A percentile compares a stretch with the other conserved stretches of the same genome.
Conservation (phyloP, 2,329 filamentous ascomycete genomes). For the Penicillium sp. region DNA sequence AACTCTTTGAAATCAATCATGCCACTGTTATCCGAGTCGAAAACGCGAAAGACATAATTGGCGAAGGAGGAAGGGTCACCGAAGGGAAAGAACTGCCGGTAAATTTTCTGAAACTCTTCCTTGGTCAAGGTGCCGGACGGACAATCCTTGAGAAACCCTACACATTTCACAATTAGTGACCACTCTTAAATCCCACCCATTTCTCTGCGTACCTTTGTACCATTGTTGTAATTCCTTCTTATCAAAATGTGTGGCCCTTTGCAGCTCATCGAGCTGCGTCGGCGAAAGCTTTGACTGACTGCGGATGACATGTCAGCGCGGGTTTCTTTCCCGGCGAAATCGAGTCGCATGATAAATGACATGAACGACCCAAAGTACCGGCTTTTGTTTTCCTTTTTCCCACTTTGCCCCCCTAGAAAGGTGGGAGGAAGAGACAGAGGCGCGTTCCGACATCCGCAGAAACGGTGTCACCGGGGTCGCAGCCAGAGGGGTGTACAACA, state of each 20-base stretch:
- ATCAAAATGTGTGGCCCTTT: slow-evolving; percentile 97
- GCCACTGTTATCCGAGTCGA: slow-evolving; percentile 94
- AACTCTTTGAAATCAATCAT: slow-evolving; percentile 99
- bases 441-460: neutral
- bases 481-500: neutral
- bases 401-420: neutral
- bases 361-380: neutral
- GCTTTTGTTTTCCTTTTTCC: neutral
- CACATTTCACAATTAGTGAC: slow-evolving; percentile 16
- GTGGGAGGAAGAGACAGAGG: neutral
- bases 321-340: neutral
- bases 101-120: slow-evolving; percentile 99
- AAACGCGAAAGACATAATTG: slow-evolving; percentile 99
- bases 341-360: neutral
- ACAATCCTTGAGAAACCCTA: slow-evolving; percentile 97
- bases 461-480: neutral
- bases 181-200: neutral
- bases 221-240: slow-evolving; percentile 99
- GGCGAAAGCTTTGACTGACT: slow-evolving; percentile 99
- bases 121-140: slow-evolving; percentile 95
- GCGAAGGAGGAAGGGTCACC: slow-evolving; percentile 96
- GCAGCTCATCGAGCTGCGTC: slow-evolving; percentile 90
- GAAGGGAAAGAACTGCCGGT: slow-evolving; percentile 98
- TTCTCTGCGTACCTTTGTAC: slow-evolving; percentile 79
- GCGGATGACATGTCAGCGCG: slow-evolving; percentile 4